These are phyloP conservation scores for Davidsoniella australis DNA, from an alignment of 2,329 filamentous ascomycete species.

Conservation along the genomic window DNA sequence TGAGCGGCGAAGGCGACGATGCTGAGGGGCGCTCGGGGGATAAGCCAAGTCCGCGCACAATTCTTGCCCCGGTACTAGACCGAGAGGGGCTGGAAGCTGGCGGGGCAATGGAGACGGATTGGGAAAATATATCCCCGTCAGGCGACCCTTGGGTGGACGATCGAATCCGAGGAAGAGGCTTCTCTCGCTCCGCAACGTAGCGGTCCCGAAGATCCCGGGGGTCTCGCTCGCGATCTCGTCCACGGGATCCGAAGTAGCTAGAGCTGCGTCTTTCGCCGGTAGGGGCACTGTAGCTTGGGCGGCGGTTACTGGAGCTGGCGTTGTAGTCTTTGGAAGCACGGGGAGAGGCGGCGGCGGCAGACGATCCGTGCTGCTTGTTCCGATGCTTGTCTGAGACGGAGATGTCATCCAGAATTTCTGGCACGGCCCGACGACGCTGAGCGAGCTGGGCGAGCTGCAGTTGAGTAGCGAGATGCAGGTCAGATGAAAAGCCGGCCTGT, in stretches of 20 bases:
- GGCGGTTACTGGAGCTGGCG: background rate
- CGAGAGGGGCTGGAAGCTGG: constrained; percentile 5
- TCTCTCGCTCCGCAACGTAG: constrained; percentile 7
- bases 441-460: constrained; percentile 7
- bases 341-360: background rate
- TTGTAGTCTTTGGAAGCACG: background rate
- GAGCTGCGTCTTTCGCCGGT: constrained; percentile 1
- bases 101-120: constrained; percentile 4
- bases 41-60: constrained; percentile 5
- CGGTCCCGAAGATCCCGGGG: background rate
- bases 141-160: constrained; percentile 8
- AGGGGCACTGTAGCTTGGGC: background rate
- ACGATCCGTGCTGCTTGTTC: constrained; percentile 3
- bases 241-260: constrained; percentile 5
- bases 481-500: constrained; percentile 10
- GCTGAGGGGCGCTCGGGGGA: constrained; percentile 1
- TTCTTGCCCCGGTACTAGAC: constrained; percentile 6
- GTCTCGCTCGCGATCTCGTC: background rate
- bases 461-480: constrained; percentile 11
- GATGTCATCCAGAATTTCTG: constrained; percentile 10
- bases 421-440: constrained; percentile 5
- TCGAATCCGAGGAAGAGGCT: constrained; percentile 11
- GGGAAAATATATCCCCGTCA: constrained; percentile 8
- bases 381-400: background rate
- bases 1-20: background rate